Conservation (phyloP, 1,284 basidiomycete genomes). For the Pyrrhoderma noxium region DNA sequence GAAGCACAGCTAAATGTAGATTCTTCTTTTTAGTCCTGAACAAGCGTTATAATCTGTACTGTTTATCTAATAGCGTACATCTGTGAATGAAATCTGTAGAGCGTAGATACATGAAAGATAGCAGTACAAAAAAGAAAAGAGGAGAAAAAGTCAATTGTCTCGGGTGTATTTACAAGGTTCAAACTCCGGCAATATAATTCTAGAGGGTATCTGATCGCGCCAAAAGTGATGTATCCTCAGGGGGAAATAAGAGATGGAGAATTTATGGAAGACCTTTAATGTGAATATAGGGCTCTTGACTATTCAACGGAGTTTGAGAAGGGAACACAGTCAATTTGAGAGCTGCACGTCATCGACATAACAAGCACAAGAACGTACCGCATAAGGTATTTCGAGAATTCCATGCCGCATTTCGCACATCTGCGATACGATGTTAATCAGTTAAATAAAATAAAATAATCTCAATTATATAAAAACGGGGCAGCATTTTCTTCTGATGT, state of each 20-base stretch:
- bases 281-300: too few species aligned
- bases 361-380: too few species aligned
- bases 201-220: too few species aligned
- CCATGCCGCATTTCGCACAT: conserved; percentile 34
- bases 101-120: too few species aligned
- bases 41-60: conserved; percentile 1
- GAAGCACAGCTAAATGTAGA: neutral
- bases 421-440: conserved; percentile 19
- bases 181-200: too few species aligned
- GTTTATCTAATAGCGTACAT: neutral
- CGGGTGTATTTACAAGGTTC: too few species aligned
- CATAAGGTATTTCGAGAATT: conserved; percentile 35
- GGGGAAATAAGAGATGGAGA: too few species aligned
- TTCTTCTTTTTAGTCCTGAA: neutral
- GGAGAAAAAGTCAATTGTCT: too few species aligned
- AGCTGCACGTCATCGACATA: neutral
- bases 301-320: neutral
- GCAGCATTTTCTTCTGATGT: neutral
- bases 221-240: too few species aligned
- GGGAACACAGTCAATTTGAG: neutral
- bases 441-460: neutral
- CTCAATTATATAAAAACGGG: neutral
- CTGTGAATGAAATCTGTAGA: too few species aligned
- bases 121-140: too few species aligned
- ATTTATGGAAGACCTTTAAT: conserved; percentile 25